Evolutionary conservation across 2,329 filamentous ascomycete species (phyloP), one percentile per base, ranked within the genome.

Genomic region (Cryphonectria carpinicola): DNA sequence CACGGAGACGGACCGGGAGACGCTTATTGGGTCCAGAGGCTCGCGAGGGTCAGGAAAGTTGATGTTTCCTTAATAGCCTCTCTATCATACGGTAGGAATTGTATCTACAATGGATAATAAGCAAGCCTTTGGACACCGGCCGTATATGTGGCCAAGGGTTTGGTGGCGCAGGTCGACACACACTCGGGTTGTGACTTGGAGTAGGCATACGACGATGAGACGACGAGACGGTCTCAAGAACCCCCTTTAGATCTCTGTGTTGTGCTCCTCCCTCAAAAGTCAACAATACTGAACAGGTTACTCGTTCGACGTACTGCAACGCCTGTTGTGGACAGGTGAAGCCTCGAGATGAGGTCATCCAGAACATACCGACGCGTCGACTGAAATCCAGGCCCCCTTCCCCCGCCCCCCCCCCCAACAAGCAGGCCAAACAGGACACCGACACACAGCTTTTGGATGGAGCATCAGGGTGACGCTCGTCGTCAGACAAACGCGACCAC

Each of bases 401-500:
- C 37, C 22, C 22, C n/a, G 8, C 37, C 37, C 28, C 28, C 28
- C 28, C 10, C 6, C 1, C 10, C 6, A 52, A 19, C n/a, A n/a
- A n/a, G 49, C n/a, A 54, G 49, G 10, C 52, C 11, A n/a, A 54
- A 11, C 56, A 60, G 28, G 28, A 37, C 14, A 60, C 17, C 28
- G 28, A 22, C 28, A 60, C 28, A n/a, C 14, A 41, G 56, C 19
- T 25, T 13, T 37, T 37, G 37, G 37, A 49, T 22, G 46, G 46
- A 10, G n/a, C 28, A n/a, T 54, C 54, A 56, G 54, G 54, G 37
- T 56, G 25, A 56, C 54, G 56, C 19, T 14, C 5, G 14, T 37
- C 56, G 28, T 60, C 56, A 60, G 56, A 60, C 32, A 61, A 39
- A 61, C 58, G 58, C 58, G 58, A 11, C 2, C 56, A 60, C 56